phyloP scores from a whole-genome alignment of 768 basidiomycete species.

The Atractiella rhizophila region DNA sequence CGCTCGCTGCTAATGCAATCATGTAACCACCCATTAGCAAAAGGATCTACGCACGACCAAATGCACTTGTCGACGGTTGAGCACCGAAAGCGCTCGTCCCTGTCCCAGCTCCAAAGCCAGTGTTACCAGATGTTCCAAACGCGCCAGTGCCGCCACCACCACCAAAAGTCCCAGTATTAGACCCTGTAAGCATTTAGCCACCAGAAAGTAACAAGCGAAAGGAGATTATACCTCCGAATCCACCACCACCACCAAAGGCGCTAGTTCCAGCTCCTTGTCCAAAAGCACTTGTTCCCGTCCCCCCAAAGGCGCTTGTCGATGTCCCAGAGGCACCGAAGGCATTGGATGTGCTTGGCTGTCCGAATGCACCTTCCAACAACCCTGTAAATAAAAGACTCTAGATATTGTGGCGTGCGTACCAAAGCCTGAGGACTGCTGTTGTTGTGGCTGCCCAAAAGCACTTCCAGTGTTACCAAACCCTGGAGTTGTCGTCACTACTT shows the following conservation, averaged over 20 bases:
- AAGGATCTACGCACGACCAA: background rate
- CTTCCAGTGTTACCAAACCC: background rate
- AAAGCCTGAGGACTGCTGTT: background rate
- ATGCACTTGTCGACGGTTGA: background rate
- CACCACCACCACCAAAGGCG: too few species aligned
- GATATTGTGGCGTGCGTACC: too few species aligned
- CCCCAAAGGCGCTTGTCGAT: constrained; percentile 5
- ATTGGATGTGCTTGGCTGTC: background rate
- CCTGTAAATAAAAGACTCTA: background rate
- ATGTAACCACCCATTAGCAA: background rate
- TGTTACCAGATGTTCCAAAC: background rate
- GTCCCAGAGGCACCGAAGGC: constrained; percentile 5
- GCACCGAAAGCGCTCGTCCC: background rate
- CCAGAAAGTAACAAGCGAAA: too few species aligned
- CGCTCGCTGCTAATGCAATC: background rate
- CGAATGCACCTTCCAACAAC: background rate
- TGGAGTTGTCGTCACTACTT: too few species aligned
- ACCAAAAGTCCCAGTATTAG: background rate
- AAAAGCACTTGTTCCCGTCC: background rate
- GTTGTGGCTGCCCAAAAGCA: constrained; percentile 1
- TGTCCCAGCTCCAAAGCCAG: background rate
- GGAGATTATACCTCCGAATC: too few species aligned
- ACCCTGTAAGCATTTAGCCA: background rate
- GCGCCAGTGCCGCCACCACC: background rate
- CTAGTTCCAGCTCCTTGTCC: too few species aligned